Evolutionary conservation across 129 eudicot species (phyloP).

Genomic region (Arctium lappa): DNA sequence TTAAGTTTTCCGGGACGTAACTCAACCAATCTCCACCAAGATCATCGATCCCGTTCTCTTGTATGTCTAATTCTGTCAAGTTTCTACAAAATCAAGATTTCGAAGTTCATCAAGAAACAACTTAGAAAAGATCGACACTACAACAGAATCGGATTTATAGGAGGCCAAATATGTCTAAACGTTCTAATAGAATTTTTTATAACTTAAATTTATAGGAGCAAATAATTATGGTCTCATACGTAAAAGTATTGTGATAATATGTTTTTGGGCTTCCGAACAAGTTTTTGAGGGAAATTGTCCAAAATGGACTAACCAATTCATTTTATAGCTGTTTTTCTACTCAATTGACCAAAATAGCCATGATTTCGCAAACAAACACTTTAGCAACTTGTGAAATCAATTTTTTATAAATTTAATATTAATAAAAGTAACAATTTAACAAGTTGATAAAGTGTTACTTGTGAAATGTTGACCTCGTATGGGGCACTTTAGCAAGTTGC

Average conservation of each 20-base stretch:
- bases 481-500: no score
- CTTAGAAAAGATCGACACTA: not conserved
- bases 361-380: no score
- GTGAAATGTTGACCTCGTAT: no score
- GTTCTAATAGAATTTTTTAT: no score
- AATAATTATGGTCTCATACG: not conserved
- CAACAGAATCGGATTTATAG: not conserved
- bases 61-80: conserved; percentile 70
- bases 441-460: no score
- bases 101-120: not conserved
- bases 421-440: no score
- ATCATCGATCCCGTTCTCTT: conserved; percentile 66
- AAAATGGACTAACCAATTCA: no score
- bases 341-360: no score
- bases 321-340: no score
- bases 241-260: no score
- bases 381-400: no score
- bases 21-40: conserved; percentile 74
- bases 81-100: conserved; percentile 40
- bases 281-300: not conserved
- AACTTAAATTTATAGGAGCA: not conserved
- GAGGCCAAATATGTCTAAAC: not conserved
- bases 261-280: not conserved
- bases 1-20: conserved; percentile 63
- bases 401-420: no score